Base-by-base conservation (phyloP, 257 asterid species). In the Nemophila menziesii region DNA sequence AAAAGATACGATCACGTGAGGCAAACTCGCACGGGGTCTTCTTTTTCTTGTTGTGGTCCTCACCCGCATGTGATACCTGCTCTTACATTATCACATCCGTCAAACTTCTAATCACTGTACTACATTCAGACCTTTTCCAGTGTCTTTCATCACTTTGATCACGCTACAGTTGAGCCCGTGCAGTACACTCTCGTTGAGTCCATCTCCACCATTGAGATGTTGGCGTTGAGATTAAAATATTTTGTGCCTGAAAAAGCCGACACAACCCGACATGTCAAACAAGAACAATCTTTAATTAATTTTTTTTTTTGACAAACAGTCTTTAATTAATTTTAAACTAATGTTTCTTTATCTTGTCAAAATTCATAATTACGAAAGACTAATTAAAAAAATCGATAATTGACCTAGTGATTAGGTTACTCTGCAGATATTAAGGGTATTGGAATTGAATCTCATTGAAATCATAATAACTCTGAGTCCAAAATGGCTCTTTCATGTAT, bases 1-100 rank as follows among this genome's bases (percentile, higher is more conserved):
- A 6, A 13, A 14, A 20, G 9, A 22, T 39, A 21, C 44, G 39
- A 33, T 20, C 51, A 9, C 51, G 36, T 39, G 46, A 40, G 22
- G 3, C 36, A 29, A 29, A 29, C 36, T 29, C 36, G 12, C 36
- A 29, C 36, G 36, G 36, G 3, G 36, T 29, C 9, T 10, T 29
- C 12, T 29, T 26, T n/a, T n/a, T n/a, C n/a, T 26, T 29, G 9
- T 29, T 10, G 36, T 29, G 36, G 36, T 7, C 36, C 36, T 7
- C 36, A 29, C 36, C 36, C 36, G 12, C 36, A 29, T 29, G 36
- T 29, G 36, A 29, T 5, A 13, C 9, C 36, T 7, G 5, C 36
- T 29, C 36, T 29, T 29, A 29, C 36, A 29, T 29, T 29, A 29
- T 29, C 36, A 29, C 36, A 5, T 29, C 36, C 36, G 5, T 29